Evolutionary conservation across 768 basidiomycete genomes (phyloP).

Genomic region (Termitomyces sp.): DNA sequence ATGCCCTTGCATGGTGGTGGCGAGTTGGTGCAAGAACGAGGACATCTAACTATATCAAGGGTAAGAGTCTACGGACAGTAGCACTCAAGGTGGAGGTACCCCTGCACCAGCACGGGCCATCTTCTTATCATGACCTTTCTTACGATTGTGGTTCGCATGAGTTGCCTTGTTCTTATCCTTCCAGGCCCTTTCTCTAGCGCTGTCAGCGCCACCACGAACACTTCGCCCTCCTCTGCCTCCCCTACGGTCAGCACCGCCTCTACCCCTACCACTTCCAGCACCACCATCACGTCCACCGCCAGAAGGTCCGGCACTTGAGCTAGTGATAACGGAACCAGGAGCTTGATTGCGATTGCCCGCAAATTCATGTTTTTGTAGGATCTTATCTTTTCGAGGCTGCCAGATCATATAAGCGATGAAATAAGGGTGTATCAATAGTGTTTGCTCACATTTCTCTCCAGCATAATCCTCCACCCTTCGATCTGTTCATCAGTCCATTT

Average conservation of each 20-base stretch:
- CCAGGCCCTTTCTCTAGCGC: slow-evolving; percentile 56
- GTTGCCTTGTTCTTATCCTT: slow-evolving; percentile 78
- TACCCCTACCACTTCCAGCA: slow-evolving; percentile 32
- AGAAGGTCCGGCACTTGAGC: neutral
- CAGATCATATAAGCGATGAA: neutral
- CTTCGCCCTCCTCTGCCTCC: slow-evolving; percentile 34
- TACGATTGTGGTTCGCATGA: slow-evolving; percentile 67
- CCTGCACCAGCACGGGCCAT: slow-evolving; percentile 63
- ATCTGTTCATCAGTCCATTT: slow-evolving; percentile 83
- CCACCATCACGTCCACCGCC: slow-evolving; percentile 34
- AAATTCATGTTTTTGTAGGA: slow-evolving; percentile 75
- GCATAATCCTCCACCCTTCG: slow-evolving; percentile 88
- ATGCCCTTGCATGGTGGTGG: neutral
- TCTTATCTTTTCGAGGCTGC: slow-evolving; percentile 70
- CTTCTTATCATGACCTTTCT: slow-evolving; percentile 87
- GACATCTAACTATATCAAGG: neutral
- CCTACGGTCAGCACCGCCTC: slow-evolving; percentile 17
- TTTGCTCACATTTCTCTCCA: slow-evolving; percentile 76
- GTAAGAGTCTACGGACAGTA: neutral
- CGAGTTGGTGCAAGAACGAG: neutral
- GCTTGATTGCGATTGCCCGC: slow-evolving; percentile 46
- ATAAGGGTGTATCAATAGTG: neutral
- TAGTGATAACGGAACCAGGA: slow-evolving; percentile 7
- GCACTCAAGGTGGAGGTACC: slow-evolving; percentile 6
- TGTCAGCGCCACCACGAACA: slow-evolving; percentile 29